Percentiles rank a stretch among this genome's conserved stretches.
Conservation (phyloP, 169 alveolate species). For the Toxoplasma gondii region DNA sequence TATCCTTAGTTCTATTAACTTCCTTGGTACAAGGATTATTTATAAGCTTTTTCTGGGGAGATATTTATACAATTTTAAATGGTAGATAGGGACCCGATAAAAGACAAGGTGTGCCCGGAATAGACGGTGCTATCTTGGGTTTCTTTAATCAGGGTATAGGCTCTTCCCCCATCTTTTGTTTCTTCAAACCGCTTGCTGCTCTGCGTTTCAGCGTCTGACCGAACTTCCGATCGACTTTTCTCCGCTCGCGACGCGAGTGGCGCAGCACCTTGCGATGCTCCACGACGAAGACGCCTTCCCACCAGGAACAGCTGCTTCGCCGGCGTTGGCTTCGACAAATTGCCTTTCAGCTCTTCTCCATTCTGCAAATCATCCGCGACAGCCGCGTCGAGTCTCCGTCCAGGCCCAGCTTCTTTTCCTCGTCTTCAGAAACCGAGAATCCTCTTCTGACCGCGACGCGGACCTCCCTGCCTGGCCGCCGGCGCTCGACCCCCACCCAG, state of each 20-base stretch:
- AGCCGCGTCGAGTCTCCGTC: conserved; percentile 4
- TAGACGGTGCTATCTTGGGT: no score
- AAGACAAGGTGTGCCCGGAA: no score
- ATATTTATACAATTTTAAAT: no score
- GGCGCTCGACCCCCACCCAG: neutral
- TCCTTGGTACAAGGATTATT: no score
- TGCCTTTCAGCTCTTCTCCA: neutral
- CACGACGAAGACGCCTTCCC: neutral
- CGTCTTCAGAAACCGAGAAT: neutral
- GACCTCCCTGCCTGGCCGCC: neutral
- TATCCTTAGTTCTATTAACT: no score
- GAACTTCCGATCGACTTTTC: neutral
- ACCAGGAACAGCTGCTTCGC: neutral
- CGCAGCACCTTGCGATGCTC: conserved; percentile 5
- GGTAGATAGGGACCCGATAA: no score
- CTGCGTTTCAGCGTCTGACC: conserved; percentile 8
- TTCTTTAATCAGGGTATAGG: no score
- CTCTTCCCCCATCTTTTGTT: no score
- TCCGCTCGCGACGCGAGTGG: neutral
- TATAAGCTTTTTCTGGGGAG: no score
- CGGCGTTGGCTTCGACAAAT: neutral
- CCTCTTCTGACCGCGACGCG: neutral
- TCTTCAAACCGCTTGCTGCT: neutral
- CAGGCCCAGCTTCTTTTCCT: conserved; percentile 2
- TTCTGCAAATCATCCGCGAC: neutral